phyloP scores from a whole-genome alignment of 345 rosid species.

The Gossypium mustelinum region DNA sequence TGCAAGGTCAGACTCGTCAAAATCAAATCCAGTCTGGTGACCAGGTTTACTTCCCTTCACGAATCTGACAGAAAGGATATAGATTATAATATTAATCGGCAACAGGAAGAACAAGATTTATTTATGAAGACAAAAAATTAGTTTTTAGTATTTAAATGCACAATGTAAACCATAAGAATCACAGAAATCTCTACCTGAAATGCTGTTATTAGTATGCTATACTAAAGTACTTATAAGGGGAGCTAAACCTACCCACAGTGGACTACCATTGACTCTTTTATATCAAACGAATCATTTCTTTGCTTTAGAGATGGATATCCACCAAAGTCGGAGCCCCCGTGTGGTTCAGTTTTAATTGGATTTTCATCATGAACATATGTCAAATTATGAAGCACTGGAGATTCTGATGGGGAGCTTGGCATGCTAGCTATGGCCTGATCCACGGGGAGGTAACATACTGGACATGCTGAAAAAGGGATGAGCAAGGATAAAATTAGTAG shows the following conservation, averaged over 20 bases:
- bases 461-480: slow-evolving; percentile 54
- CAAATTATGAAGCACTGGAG: slow-evolving; percentile 55
- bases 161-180: not conserved
- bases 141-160: not conserved
- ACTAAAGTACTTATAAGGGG: slow-evolving; percentile 1
- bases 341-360: slow-evolving; percentile 51
- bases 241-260: slow-evolving; percentile 69
- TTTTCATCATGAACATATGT: slow-evolving; percentile 52
- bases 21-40: slow-evolving; percentile 65
- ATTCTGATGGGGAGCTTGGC: slow-evolving; percentile 55
- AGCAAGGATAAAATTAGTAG: slow-evolving; percentile 15
- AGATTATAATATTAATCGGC: not conserved
- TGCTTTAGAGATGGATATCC: slow-evolving; percentile 80
- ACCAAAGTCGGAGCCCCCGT: slow-evolving; percentile 83
- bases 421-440: slow-evolving; percentile 67
- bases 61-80: slow-evolving; percentile 41
- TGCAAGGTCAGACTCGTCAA: slow-evolving; percentile 61
- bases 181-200: slow-evolving; percentile 3
- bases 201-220: not conserved
- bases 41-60: slow-evolving; percentile 75
- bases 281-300: slow-evolving; percentile 59
- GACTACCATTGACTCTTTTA: slow-evolving; percentile 72
- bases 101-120: not conserved
- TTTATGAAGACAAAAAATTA: slow-evolving; percentile 6
- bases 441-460: slow-evolving; percentile 78